Percentiles rank a stretch among this genome's conserved stretches.
These are phyloP conservation scores for Petunia axillaris DNA, from an alignment of 257 asterid genomes.

Conservation along the genomic window DNA sequence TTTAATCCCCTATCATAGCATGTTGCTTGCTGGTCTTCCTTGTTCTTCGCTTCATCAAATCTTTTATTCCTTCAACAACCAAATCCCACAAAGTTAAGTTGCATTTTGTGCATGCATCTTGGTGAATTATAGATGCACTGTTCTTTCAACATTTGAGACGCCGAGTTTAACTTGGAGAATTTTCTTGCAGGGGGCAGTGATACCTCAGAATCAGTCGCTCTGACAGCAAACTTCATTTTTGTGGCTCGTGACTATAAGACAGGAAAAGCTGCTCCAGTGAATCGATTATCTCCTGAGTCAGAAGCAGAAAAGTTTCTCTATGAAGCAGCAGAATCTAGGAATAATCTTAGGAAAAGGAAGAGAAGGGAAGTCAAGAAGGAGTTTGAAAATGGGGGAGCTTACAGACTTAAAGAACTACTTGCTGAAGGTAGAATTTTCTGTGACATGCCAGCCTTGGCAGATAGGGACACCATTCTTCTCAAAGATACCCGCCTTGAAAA, in stretches of 20 bases:
- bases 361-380: slow-evolving; percentile 46
- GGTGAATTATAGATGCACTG: not conserved
- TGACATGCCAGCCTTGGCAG: slow-evolving; percentile 97
- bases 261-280: slow-evolving; percentile 82
- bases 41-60: not conserved
- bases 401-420: slow-evolving; percentile 59
- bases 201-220: slow-evolving; percentile 60
- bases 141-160: not conserved
- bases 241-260: slow-evolving; percentile 97
- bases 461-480: slow-evolving; percentile 90
- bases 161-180: slow-evolving; percentile 24
- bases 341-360: slow-evolving; percentile 66
- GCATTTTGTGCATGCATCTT: not conserved
- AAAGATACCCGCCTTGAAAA: slow-evolving; percentile 89
- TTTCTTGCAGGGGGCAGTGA: slow-evolving; percentile 47
- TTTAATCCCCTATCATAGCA: too few species aligned
- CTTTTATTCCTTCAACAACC: not conserved
- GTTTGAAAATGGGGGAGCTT: slow-evolving; percentile 60
- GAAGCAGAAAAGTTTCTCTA: slow-evolving; percentile 69
- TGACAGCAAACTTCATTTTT: slow-evolving; percentile 90
- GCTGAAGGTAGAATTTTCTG: slow-evolving; percentile 91
- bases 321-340: slow-evolving; percentile 82
- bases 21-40: not conserved
- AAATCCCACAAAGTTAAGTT: not conserved
- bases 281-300: slow-evolving; percentile 67